phyloP scores from a whole-genome alignment of 768 basidiomycete species.

The Leccinum variicolor region DNA sequence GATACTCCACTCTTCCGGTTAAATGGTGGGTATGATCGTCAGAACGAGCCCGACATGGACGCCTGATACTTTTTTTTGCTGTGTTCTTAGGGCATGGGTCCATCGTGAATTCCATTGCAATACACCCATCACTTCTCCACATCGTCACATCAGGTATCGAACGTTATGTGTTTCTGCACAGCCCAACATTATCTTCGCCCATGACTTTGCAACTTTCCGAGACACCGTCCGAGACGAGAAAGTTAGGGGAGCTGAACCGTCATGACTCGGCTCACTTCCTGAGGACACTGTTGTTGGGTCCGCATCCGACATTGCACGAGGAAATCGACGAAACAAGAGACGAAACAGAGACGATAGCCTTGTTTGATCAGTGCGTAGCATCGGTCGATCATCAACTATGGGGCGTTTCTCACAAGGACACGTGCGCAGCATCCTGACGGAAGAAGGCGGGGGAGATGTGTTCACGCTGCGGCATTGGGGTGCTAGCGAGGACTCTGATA shows the following conservation, averaged over 20 bases:
- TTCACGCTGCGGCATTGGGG: slow-evolving; percentile 45
- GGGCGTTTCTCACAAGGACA: slow-evolving; percentile 6
- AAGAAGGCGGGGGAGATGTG: slow-evolving; percentile 56
- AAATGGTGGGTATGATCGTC: slow-evolving; percentile 40
- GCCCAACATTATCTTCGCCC: slow-evolving; percentile 58
- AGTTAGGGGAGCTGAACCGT: slow-evolving; percentile 33
- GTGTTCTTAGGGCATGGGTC: slow-evolving; percentile 58
- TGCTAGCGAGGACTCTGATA: slow-evolving; percentile 26
- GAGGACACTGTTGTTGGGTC: slow-evolving; percentile 32
- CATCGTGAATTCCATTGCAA: slow-evolving; percentile 70
- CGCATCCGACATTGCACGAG: slow-evolving; percentile 27
- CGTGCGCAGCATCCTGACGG: slow-evolving; percentile 50
- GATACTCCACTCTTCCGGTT: slow-evolving; percentile 59
- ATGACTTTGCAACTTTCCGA: slow-evolving; percentile 39
- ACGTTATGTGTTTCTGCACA: slow-evolving; percentile 63
- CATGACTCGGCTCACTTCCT: slow-evolving; percentile 37
- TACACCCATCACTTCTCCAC: slow-evolving; percentile 69
- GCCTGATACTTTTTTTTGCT: slow-evolving; percentile 3
- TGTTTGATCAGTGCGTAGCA: slow-evolving; percentile 68
- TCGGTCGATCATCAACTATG: neutral
- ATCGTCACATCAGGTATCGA: slow-evolving; percentile 75
- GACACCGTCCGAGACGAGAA: slow-evolving; percentile 49
- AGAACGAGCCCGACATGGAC: neutral
- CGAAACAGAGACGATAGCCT: slow-evolving; percentile 52
- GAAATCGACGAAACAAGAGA: slow-evolving; percentile 30